Evolutionary conservation across 2,329 filamentous ascomycete genomes (phyloP).

Genomic region (Paracoccidioides lutzii): DNA sequence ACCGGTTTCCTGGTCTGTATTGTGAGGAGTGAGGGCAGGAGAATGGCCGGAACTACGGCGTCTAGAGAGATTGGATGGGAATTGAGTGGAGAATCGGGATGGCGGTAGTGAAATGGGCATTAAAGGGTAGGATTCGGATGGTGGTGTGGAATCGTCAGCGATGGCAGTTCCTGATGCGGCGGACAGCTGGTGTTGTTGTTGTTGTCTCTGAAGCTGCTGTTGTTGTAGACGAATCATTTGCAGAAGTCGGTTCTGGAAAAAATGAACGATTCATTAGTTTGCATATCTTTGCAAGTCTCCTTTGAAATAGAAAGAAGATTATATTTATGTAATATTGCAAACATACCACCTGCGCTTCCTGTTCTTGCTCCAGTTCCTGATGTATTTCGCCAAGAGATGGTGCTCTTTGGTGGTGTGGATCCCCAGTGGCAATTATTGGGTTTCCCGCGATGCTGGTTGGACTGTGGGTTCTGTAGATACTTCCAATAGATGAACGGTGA

Average conservation of each 20-base stretch:
- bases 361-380: constrained; percentile 39
- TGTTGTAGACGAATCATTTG: constrained; percentile 38
- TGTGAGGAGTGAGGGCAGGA: constrained; percentile 18
- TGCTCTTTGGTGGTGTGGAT: constrained; percentile 36
- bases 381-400: constrained; percentile 38
- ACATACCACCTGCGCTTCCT: constrained; percentile 39
- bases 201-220: constrained; percentile 29
- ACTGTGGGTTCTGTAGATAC: constrained; percentile 30
- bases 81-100: constrained; percentile 21
- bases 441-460: constrained; percentile 32
- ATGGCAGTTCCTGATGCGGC: constrained; percentile 19
- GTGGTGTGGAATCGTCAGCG: constrained; percentile 32
- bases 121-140: constrained; percentile 32
- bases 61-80: constrained; percentile 21
- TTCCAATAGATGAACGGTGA: constrained; percentile 25
- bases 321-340: not conserved
- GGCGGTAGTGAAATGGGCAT: constrained; percentile 20
- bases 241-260: constrained; percentile 35
- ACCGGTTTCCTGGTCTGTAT: constrained; percentile 8
- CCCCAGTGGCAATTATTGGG: constrained; percentile 30
- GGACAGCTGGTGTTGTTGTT: constrained; percentile 22
- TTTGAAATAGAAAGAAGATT: no score
- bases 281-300: not conserved
- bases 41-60: constrained; percentile 26
- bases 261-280: constrained; percentile 4